Evolutionary conservation across 75 land plant genomes (phyloP).

Genomic region (Chamaecyparis obtusa): DNA sequence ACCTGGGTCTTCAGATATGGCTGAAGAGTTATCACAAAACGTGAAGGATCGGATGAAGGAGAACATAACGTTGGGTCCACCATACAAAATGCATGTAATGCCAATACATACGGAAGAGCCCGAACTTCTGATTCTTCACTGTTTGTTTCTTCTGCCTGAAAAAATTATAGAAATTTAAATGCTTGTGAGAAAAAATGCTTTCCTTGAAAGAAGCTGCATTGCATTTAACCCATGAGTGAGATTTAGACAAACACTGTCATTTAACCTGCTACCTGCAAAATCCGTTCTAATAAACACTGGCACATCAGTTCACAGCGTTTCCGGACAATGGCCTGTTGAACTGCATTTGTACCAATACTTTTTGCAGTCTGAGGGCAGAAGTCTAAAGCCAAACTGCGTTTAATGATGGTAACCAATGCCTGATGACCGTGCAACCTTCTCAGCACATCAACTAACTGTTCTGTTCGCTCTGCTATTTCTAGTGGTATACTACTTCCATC

Average conservation of each 20-base stretch:
- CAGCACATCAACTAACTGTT: conserved; percentile 93
- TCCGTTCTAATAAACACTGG: conserved; percentile 85
- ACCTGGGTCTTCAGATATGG: conserved; percentile 97
- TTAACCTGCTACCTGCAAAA: conserved; percentile 69
- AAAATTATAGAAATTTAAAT: not conserved
- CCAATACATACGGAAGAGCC: conserved; percentile 86
- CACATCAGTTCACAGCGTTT: conserved; percentile 96
- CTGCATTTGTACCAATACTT: conserved; percentile 64
- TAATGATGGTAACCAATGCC: conserved; percentile 77
- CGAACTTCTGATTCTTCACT: conserved; percentile 62
- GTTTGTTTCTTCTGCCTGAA: conserved; percentile 81
- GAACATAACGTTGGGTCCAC: conserved; percentile 96
- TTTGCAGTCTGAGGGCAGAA: conserved; percentile 85
- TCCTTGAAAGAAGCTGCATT: not conserved
- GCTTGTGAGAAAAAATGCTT: not conserved
- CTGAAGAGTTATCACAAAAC: conserved; percentile 91
- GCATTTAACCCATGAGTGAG: not conserved
- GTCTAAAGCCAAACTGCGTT: conserved; percentile 87
- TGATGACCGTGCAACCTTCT: conserved; percentile 73
- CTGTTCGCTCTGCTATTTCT: conserved; percentile 80
- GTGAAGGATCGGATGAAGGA: conserved; percentile 93
- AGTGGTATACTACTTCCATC: conserved; percentile 78
- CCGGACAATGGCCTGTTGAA: conserved; percentile 73
- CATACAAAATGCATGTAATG: conserved; percentile 89
- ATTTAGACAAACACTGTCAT: not conserved